Base-by-base conservation (phyloP, 2,329 filamentous ascomycete genomes). In the Colletotrichum godetiae region DNA sequence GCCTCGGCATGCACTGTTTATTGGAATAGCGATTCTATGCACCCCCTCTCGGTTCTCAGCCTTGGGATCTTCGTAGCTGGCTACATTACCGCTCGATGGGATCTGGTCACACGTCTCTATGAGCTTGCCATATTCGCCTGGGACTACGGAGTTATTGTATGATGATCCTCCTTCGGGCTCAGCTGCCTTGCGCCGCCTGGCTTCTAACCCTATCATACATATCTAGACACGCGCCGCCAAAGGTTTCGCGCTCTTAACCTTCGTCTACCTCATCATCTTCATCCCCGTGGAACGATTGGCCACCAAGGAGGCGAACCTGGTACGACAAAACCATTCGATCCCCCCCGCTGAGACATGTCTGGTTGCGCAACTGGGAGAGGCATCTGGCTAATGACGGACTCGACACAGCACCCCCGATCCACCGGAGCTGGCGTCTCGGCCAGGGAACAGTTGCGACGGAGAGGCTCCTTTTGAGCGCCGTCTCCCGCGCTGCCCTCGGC, bases 1-100 rank as follows among this genome's bases (percentile, higher is more conserved):
- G 72, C 61, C 69, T 78, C 81, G 85, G 85, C 82, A 88, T 88
- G 86, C 81, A 78, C 82, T 80, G 81, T 79, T 81, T 78, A 68
- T 78, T 80, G 77, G 77, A 80, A 81, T 83, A 84, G 80, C 84
- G 85, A 81, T 85, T 90, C 88, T 89, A 98, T 98, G 96, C 95
- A 98, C 95, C 95, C 95, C 81, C 98, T 98, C 88, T 98, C 96
- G 76, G 88, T 96, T 84, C 91, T 98, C 84, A 97, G 95, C 81
- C 92, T 98, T 86, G 95, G 94, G 86, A 98, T 99, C 88, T 99
- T 99, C 88, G 93, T 98, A 89, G 96, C 97, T 87, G 97, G 97
- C 85, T 99, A 99, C 89, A 98, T 96, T 84, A 99, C 97, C 86
- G 97, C 97, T 82, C 94, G 97, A 88, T 99, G 97, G 95, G 97